Evolutionary conservation across 441 rosid genomes (phyloP).

Genomic region (Erodium texanum): DNA sequence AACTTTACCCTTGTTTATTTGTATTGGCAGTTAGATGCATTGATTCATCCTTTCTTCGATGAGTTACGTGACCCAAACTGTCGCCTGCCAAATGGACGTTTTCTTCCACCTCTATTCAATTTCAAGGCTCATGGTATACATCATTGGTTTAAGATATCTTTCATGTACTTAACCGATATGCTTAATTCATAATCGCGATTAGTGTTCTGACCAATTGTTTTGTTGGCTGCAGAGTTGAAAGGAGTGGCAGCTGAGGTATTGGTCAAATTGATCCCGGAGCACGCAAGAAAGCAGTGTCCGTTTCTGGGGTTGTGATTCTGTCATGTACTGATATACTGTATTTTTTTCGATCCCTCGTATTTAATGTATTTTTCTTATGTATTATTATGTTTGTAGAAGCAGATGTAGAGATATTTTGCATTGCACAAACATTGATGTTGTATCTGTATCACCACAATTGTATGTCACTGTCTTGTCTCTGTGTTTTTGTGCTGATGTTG

Average conservation of each 20-base stretch:
- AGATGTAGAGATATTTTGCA: too few relatives aligned
- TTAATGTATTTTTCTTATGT: too few relatives aligned
- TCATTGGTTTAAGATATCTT: background rate
- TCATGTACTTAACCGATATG: too few relatives aligned
- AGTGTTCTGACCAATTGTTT: background rate
- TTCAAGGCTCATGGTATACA: constrained; percentile 48
- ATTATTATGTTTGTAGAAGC: too few relatives aligned
- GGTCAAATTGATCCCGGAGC: constrained; percentile 76
- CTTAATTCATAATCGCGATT: too few relatives aligned
- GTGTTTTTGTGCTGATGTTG: too few relatives aligned
- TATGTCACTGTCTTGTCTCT: too few relatives aligned
- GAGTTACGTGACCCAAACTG: constrained; percentile 49
- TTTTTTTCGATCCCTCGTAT: too few relatives aligned
- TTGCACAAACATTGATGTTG: too few relatives aligned
- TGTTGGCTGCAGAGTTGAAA: constrained; percentile 51
- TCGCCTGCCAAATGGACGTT: constrained; percentile 50
- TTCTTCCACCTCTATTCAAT: constrained; percentile 54
- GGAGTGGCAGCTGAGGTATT: constrained; percentile 60
- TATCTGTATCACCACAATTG: too few relatives aligned
- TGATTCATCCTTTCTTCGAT: constrained; percentile 65
- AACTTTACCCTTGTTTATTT: too few relatives aligned
- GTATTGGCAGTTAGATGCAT: constrained; percentile 56
- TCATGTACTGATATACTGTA: too few relatives aligned
- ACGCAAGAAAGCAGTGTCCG: constrained; percentile 80
- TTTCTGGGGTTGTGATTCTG: constrained; percentile 45